Conservation (phyloP, 2,329 filamentous ascomycete genomes). For the Diaporthe caulivora region DNA sequence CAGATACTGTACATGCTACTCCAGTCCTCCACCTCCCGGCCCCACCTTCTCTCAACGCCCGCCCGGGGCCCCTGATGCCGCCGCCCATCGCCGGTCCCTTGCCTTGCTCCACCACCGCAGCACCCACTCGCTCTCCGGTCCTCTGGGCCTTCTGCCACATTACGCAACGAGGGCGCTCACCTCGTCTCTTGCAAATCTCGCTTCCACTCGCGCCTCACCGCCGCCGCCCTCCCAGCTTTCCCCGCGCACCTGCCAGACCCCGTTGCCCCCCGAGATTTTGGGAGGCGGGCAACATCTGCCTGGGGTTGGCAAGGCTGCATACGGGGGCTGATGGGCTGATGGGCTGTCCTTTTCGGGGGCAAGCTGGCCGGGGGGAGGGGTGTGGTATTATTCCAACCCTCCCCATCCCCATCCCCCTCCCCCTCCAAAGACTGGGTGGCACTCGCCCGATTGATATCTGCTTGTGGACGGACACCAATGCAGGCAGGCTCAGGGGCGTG, state of each 20-base stretch:
- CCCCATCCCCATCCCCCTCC: background rate
- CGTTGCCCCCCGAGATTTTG: background rate
- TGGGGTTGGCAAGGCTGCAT: conserved; percentile 12
- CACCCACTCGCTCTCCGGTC: conserved; percentile 3
- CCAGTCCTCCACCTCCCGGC: conserved; percentile 14
- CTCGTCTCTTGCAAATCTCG: conserved; percentile 21
- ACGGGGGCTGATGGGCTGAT: conserved; percentile 10
- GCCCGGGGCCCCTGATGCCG: conserved; percentile 16
- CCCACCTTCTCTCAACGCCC: background rate
- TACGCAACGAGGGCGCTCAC: conserved; percentile 1
- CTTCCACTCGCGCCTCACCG: conserved; percentile 23
- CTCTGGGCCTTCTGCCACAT: background rate
- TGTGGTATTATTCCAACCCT: background rate
- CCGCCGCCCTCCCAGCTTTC: background rate
- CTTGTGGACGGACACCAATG: conserved; percentile 15
- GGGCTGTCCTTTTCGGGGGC: background rate
- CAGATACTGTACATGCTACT: background rate
- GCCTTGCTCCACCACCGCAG: conserved; percentile 12
- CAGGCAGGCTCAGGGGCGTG: background rate
- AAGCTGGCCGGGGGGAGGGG: background rate
- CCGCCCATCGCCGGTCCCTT: conserved; percentile 5
- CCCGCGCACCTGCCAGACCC: background rate
- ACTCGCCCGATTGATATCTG: conserved; percentile 13
- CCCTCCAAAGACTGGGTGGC: background rate
- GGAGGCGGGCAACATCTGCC: conserved; percentile 5